Base-by-base conservation (phyloP, 305 asterid genomes). In the Stenogyne calaminthoides region DNA sequence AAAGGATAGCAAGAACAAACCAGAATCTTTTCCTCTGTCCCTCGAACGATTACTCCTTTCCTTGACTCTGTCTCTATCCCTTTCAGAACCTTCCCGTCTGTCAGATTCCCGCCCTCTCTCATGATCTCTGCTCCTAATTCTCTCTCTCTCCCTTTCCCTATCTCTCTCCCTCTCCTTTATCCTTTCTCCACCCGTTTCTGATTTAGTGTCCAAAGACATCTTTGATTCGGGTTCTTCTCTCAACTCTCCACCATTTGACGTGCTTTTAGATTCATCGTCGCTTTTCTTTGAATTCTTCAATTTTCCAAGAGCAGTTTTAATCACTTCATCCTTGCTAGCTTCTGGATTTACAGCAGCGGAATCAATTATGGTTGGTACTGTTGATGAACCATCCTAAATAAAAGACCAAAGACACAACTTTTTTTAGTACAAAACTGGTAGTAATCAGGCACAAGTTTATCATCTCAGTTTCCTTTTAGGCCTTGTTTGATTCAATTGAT, bases 51-150 rank as follows among this genome's bases (percentile, higher is more conserved):
- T 89, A 78, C 84, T 77, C 82, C 88, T 80, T 64, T 89, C 98
- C 84, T 83, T 92, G 57, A 70, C 80, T 76, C 79, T 85, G 63
- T 89, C 96, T 75, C 88, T 83, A 42, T 58, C 64, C 78, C 91
- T 81, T 71, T 90, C 96, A 22, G 73, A 67, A 54, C 87, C 96
- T 32, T 89, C 92, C 27, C 87, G 80, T 56, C 94, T 75, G 71
- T 91, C 95, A 60, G 91, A 83, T 42, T 86, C 92, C 71, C 91
- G 85, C 70, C 88, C 90, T 81, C 97, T 85, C 15, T 91, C 64
- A 25, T 25, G 37, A 27, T 58, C 64, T 58, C 64, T 80, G 71
- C 84, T 67, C 82, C 80, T 88, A 58, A 51, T 72, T 78, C 90
- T 92, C 69, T 87, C 51, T 62, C 51, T 62, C 37, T 62, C 91